Evolutionary conservation across 768 basidiomycete species (phyloP).

Genomic region (Lactarius indigo): DNA sequence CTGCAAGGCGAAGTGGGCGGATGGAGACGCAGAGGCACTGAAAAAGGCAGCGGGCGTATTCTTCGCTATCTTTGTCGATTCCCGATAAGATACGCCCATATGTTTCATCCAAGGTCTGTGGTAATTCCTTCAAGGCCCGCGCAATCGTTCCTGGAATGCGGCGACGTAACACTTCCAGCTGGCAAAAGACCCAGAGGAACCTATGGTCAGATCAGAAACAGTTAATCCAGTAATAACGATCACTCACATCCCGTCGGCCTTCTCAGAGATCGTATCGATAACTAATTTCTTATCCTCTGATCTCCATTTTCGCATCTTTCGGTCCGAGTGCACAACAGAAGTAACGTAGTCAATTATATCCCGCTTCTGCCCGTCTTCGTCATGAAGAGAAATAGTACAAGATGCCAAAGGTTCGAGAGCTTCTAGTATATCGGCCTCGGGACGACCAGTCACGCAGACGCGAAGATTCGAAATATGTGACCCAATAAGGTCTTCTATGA

Average conservation of each 20-base stretch:
- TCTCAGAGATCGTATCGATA: neutral
- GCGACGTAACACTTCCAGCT: neutral
- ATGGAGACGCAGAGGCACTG: neutral
- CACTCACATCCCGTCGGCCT: slow-evolving; percentile 1
- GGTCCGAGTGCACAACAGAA: neutral
- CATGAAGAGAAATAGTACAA: neutral
- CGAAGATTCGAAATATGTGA: neutral
- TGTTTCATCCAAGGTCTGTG: neutral
- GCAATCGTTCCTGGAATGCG: neutral
- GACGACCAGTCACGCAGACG: neutral
- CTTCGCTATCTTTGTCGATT: neutral
- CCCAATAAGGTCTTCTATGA: neutral
- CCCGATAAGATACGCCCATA: neutral
- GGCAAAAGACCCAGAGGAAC: slow-evolving; percentile 4
- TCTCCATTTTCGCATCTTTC: neutral
- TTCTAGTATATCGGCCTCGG: neutral
- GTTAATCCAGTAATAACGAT: neutral
- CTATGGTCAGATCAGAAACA: neutral
- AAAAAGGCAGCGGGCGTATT: neutral
- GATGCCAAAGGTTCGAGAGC: neutral
- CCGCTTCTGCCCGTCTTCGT: neutral
- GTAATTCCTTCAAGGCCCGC: neutral
- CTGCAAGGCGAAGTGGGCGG: slow-evolving; percentile 5
- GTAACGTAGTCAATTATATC: neutral
- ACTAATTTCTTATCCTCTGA: neutral